Conservation (phyloP, 768 basidiomycete genomes). For the Tricholoma sp. region DNA sequence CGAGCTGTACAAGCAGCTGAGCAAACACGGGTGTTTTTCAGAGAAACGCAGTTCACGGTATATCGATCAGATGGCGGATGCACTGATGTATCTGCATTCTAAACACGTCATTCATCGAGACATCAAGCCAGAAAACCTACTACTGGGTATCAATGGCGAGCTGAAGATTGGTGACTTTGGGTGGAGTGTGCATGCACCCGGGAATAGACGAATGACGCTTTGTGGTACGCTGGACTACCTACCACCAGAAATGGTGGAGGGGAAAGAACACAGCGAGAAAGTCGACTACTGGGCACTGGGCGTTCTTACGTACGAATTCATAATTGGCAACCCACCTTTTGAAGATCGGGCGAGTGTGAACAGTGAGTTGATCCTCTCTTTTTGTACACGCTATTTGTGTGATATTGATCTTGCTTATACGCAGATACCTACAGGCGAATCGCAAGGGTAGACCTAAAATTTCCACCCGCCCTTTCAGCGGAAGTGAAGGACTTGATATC, state of each 20-base stretch:
- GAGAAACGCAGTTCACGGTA: constrained; percentile 88
- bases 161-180: constrained; percentile 99
- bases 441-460: constrained; percentile 74
- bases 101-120: constrained; percentile 99
- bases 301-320: constrained; percentile 94
- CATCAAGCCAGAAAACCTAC: constrained; percentile 97
- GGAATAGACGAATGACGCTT: constrained; percentile 82
- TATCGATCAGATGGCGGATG: constrained; percentile 98
- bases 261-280: constrained; percentile 78
- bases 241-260: constrained; percentile 98
- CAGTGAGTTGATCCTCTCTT: constrained; percentile 40
- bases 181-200: constrained; percentile 96
- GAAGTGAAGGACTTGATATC: constrained; percentile 66
- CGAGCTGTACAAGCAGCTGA: constrained; percentile 94
- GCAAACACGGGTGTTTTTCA: constrained; percentile 78
- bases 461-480: constrained; percentile 52
- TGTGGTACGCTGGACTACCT: constrained; percentile 97
- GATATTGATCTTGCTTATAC: neutral
- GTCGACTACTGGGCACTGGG: constrained; percentile 98
- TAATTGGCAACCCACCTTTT: constrained; percentile 75
- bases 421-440: constrained; percentile 92
- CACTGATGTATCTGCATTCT: constrained; percentile 81
- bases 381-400: neutral
- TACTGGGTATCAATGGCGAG: constrained; percentile 92
- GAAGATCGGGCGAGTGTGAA: constrained; percentile 77